Conservation (phyloP, 2,329 filamentous ascomycete genomes). For the Colletotrichum sp. region DNA sequence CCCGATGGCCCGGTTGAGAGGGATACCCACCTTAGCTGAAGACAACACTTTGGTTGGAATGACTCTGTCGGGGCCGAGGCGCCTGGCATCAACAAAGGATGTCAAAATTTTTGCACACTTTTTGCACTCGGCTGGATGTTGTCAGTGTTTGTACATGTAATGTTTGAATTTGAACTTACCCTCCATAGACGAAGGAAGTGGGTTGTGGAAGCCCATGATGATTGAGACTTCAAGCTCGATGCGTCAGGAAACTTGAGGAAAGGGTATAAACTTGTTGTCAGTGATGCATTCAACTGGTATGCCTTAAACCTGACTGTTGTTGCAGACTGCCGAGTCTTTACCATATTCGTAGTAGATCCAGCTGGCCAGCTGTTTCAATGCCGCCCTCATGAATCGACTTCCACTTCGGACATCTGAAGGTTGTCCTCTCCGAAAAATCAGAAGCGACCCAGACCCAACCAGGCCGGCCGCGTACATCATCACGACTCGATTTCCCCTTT, state of each 20-base stretch:
- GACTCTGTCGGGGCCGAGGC: neutral
- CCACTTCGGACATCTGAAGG: neutral
- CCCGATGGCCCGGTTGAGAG: neutral
- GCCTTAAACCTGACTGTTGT: accelerated
- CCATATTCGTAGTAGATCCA: neutral
- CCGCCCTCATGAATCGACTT: neutral
- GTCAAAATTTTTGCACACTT: neutral
- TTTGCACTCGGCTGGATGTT: neutral
- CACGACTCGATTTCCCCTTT: neutral
- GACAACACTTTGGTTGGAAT: neutral
- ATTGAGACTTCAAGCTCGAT: neutral
- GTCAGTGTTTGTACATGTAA: neutral
- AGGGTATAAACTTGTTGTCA: neutral
- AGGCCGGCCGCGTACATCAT: neutral
- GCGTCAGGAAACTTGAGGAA: neutral
- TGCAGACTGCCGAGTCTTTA: neutral
- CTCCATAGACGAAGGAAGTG: neutral
- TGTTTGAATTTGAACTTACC: neutral
- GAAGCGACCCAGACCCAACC: neutral
- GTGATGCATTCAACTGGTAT: neutral
- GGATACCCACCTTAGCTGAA: neutral
- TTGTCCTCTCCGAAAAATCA: neutral
- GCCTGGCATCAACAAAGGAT: neutral
- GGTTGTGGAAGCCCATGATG: neutral
- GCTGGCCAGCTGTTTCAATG: neutral